Percentiles rank a stretch among this genome's conserved stretches.
Evolutionary conservation across 805 yeast species (phyloP).

Genomic region (Saccharomycopsis oosterbeekiorum): DNA sequence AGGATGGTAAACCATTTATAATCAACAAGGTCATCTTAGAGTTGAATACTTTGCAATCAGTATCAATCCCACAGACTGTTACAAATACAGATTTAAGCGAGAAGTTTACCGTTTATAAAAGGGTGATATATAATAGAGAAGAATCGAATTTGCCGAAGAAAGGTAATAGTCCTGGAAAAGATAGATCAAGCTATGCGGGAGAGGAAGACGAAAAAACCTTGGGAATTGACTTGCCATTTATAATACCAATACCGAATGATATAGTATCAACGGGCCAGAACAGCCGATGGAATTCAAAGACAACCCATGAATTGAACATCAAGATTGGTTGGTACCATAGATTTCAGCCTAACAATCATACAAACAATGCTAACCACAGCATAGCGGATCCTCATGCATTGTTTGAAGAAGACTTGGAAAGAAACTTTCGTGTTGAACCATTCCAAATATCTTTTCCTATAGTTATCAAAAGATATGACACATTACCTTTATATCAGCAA

Average conservation of each 20-base stretch:
- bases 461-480: constrained; percentile 45
- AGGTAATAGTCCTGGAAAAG: not conserved
- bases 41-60: constrained; percentile 41
- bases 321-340: constrained; percentile 19
- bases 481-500: constrained; percentile 45
- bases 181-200: constrained; percentile 7
- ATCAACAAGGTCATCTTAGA: constrained; percentile 40
- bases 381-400: not conserved
- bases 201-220: constrained; percentile 32
- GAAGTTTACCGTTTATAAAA: constrained; percentile 28
- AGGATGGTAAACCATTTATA: constrained; percentile 36
- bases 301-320: constrained; percentile 37
- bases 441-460: constrained; percentile 35
- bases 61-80: constrained; percentile 31
- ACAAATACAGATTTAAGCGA: constrained; percentile 29
- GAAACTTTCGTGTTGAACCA: constrained; percentile 4
- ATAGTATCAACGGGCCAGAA: constrained; percentile 44
- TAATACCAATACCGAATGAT: constrained; percentile 46
- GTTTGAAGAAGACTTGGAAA: not conserved
- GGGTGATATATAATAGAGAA: constrained; percentile 25
- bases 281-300: constrained; percentile 36
- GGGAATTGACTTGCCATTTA: constrained; percentile 50
- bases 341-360: not conserved
- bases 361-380: not conserved
- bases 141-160: constrained; percentile 1